These are phyloP conservation scores for Raffaelea albimanens DNA, from an alignment of 2,329 filamentous ascomycete species.

Conservation along the genomic window DNA sequence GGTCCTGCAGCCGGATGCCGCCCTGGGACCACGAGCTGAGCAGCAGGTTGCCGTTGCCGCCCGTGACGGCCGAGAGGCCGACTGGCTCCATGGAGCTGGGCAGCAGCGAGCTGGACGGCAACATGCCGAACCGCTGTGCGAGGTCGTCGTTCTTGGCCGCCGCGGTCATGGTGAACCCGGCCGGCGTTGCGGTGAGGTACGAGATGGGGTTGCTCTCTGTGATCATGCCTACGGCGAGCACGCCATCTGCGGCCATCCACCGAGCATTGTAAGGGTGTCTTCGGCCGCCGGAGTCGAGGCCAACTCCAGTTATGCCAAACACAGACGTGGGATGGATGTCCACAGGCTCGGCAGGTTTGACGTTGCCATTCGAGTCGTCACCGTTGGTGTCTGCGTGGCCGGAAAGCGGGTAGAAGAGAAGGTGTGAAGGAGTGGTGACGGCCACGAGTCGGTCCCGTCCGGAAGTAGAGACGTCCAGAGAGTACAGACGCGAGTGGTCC, in stretches of 20 bases:
- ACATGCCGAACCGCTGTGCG: constrained; percentile 16
- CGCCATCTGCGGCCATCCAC: constrained; percentile 35
- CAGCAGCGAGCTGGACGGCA: constrained; percentile 10
- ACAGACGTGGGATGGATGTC: constrained; percentile 12
- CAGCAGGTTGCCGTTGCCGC: constrained; percentile 25
- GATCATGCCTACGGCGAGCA: constrained; percentile 35
- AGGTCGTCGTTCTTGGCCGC: constrained; percentile 14
- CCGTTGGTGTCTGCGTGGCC: constrained; percentile 1
- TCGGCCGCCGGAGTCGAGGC: constrained; percentile 7
- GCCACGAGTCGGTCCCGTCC: constrained; percentile 18
- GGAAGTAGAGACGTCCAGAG: constrained; percentile 19
- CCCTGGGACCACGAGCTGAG: constrained; percentile 46
- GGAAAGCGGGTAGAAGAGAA: constrained; percentile 25
- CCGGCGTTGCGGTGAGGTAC: constrained; percentile 34
- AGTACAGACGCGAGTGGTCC: constrained; percentile 33
- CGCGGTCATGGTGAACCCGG: constrained; percentile 29
- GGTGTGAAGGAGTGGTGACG: constrained; percentile 19
- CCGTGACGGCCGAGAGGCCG: constrained; percentile 19
- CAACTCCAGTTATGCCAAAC: constrained; percentile 13
- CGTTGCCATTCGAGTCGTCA: not conserved
- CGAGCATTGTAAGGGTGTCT: constrained; percentile 24
- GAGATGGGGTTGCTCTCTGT: constrained; percentile 32
- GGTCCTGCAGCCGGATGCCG: constrained; percentile 38
- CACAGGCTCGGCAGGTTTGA: too few relatives aligned
- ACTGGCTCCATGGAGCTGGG: constrained; percentile 38